Evolutionary conservation across 192 early-diverging fungal genomes (phyloP), one percentile per base, ranked within the genome.

Genomic region (Pecoramyces ruminantium): DNA sequence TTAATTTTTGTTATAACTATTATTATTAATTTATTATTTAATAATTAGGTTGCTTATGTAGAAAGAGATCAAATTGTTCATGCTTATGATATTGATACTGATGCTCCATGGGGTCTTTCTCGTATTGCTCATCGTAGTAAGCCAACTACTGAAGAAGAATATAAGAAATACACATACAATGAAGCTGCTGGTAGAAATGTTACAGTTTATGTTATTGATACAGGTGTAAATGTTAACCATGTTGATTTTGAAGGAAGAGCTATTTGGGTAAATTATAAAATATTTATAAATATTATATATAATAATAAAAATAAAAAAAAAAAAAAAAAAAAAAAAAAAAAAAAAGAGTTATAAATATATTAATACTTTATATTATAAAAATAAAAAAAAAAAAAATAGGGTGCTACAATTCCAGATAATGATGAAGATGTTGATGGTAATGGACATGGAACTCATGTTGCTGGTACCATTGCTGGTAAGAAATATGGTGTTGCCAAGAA

Each of bases 131-230:
- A 94, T 83, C 93, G 92, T 82, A 82, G 91, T 80, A 82, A 81
- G n/a, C 90, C 94, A 81, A 27, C 29, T 39, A 84, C 87, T 79
- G 84, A 88, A 81, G 84, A 87, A 81, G 87, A 86, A 80, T 92
- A 87, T 81, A 89, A 90, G 83, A 90, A 91, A 85, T 98, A 96
- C 81, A 80, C 83, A 3, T 94, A 96, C 86, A 86, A 93, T 81
- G 84, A 88, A 13, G 82, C 85, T 29, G 96, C 87, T 81, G 96
- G 96, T 30, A 87, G 93, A 3, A 94, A 92, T 80, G 91, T 98
- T 81, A 93, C 92, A 28, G 95, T 93, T 40, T 99, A 95, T 85
- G 95, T 99, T 29, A 94, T 99, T 78, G 98, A 99, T 88, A 98
- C 97, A 6, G 97, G 97, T 79, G 90, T 97, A 79, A 89, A 91